Percentiles rank a stretch among this genome's conserved stretches.
These are phyloP conservation scores for Annulohypoxylon nitens DNA, from an alignment of 495 filamentous ascomycete species.

Conservation along the genomic window DNA sequence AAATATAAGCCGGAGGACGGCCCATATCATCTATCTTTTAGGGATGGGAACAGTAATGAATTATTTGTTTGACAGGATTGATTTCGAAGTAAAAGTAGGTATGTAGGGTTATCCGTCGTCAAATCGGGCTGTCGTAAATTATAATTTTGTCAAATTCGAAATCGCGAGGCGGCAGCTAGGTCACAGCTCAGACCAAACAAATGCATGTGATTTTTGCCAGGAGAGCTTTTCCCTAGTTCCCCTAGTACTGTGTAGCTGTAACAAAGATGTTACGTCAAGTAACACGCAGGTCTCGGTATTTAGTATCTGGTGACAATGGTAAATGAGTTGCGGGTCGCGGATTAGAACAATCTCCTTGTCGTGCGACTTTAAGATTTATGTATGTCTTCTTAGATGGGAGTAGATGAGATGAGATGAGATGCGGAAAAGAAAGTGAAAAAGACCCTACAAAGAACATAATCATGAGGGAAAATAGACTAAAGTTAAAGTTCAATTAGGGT, in stretches of 20 bases:
- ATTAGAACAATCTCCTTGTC: conserved; percentile 25
- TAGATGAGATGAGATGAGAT: conserved; percentile 8
- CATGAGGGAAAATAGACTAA: conserved; percentile 8
- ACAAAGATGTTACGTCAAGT: conserved; percentile 4
- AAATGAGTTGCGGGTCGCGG: conserved; percentile 16
- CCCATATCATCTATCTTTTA: conserved; percentile 53
- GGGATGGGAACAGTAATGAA: not conserved
- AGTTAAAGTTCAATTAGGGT: conserved; percentile 27
- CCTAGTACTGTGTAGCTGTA: not conserved
- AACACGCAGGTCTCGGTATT: conserved; percentile 33
- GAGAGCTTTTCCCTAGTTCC: not conserved
- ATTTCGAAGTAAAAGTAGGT: too few species aligned
- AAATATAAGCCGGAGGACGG: conserved; percentile 67
- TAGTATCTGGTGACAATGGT: conserved; percentile 10
- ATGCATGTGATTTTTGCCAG: conserved; percentile 26
- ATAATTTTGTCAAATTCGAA: not conserved
- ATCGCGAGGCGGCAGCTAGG: not conserved
- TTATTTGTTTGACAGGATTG: not conserved
- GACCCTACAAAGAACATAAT: conserved; percentile 15
- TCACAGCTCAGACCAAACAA: not conserved
- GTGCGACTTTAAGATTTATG: not conserved
- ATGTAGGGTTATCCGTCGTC: not conserved
- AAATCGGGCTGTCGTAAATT: not conserved
- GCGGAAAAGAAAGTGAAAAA: not conserved
- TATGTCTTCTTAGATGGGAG: not conserved